Base-by-base conservation (phyloP, 2,329 filamentous ascomycete species). In the Penicillium sp. region DNA sequence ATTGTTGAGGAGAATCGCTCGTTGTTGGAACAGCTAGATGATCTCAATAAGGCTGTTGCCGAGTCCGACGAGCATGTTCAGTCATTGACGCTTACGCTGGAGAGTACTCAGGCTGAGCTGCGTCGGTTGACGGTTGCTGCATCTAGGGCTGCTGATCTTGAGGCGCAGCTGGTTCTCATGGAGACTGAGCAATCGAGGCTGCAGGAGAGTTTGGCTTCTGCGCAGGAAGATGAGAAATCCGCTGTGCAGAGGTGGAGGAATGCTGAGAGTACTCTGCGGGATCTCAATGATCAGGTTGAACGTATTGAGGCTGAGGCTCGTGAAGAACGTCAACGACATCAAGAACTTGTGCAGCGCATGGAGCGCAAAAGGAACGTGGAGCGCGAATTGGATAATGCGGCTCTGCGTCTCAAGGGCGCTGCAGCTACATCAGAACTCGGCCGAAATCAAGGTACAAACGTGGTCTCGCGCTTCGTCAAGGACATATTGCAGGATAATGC, bases 401-500 rank as follows among this genome's bases (percentile, higher is more conserved):
- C 87, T 10, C 86, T 85, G 26, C 79, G 89, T 44, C 75, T 95
- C 43, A 93, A 91, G 68, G 86, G 86, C 8, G 86, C 87, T 10
- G 89, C 89, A 3, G 87, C 85, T 0, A 77, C 78, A 23, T 85
- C 82, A 55, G 81, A 82, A 2, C 71, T 86, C 32, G 77, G 77
- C 3, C 76, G 78, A 3, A 76, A 79, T 24, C 79, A 79, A 55
- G 77, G 80, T 8, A 81, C 76, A 51, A 83, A 76, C 47, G 88
- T 95, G 29, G 88, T 97, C n/a, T 90, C 88, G 16, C 88, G 94
- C 63, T 97, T 98, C 59, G 93, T 98, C 46, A 89, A 90, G 57
- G 93, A 97, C 65, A 87, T 98, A 46, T 75, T 98, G 14, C 85
- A 95, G 61, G 93, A 98, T 67, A 98, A 98, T 63, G 89, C 90